A percentile compares a stretch with the other conserved stretches of the same genome.
These are phyloP conservation scores for Sphaerulina vaccinii DNA, from an alignment of 2,329 filamentous ascomycete genomes.

Conservation along the genomic window DNA sequence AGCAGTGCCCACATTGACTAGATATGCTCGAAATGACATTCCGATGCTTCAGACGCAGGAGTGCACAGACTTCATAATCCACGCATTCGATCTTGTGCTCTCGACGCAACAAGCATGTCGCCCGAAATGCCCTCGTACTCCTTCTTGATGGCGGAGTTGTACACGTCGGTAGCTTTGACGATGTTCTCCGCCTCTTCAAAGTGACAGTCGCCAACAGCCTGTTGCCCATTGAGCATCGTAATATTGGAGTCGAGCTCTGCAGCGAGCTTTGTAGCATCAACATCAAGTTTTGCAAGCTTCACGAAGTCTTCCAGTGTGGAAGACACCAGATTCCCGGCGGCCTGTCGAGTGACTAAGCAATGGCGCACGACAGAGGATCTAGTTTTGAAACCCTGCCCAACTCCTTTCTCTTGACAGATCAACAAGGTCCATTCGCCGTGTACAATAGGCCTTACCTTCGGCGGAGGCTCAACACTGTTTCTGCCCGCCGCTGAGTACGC, in stretches of 20 bases:
- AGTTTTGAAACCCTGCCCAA: background rate
- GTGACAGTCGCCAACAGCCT: background rate
- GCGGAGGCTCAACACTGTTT: background rate
- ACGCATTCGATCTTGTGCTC: too few relatives aligned
- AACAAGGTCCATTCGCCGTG: constrained; percentile 1
- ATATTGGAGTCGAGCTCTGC: background rate
- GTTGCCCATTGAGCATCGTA: background rate
- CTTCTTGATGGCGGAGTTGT: constrained; percentile 1
- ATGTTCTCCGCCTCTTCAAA: background rate
- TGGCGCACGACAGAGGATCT: background rate
- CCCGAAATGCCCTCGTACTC: too few relatives aligned
- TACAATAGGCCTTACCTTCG: background rate
- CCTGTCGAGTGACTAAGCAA: background rate
- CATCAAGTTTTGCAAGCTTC: background rate
- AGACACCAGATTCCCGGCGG: background rate
- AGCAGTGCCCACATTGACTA: too few relatives aligned
- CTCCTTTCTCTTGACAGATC: background rate
- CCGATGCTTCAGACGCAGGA: too few relatives aligned
- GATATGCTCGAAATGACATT: too few relatives aligned
- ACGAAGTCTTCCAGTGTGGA: background rate
- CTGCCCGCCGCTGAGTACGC: background rate
- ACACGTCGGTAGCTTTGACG: background rate
- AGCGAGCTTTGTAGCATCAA: background rate
- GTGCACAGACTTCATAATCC: too few relatives aligned
- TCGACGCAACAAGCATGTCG: too few relatives aligned